Evolutionary conservation across 192 early-diverging fungal genomes (phyloP).

Genomic region (Backusella westeae): DNA sequence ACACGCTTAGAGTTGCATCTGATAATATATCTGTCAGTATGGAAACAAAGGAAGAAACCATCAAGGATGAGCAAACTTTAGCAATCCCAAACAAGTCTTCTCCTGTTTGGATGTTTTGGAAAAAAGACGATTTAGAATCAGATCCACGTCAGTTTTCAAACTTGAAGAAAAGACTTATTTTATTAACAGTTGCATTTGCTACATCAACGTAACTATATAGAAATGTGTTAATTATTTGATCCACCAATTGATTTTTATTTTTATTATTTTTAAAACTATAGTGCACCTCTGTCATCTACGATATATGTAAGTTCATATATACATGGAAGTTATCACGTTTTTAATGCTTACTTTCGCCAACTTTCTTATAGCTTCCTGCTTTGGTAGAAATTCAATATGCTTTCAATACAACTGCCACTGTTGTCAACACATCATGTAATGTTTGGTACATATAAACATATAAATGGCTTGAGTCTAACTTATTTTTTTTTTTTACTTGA

Average conservation of each 20-base stretch:
- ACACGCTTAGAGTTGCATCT: not conserved
- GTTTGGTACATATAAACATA: not conserved
- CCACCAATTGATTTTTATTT: not conserved
- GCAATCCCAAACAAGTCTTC: not conserved
- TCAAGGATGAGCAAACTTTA: not conserved
- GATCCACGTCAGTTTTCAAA: not conserved
- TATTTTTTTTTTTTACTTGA: not conserved
- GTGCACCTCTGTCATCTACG: conserved; percentile 21
- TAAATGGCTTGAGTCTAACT: not conserved
- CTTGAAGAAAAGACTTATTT: conserved; percentile 9
- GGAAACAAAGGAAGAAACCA: not conserved
- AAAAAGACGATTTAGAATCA: not conserved
- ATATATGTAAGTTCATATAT: conserved; percentile 19
- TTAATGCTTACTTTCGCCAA: not conserved
- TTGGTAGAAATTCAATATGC: conserved; percentile 24
- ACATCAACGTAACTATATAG: not conserved
- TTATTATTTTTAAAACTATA: not conserved
- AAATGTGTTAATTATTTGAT: not conserved
- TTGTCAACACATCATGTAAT: conserved; percentile 30
- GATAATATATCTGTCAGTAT: not conserved
- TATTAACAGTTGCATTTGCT: conserved; percentile 6
- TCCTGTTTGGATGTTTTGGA: not conserved
- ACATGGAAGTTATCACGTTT: not conserved
- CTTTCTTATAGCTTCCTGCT: conserved; percentile 19
- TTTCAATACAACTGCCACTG: conserved; percentile 24